These are phyloP conservation scores for Gynandropsis gynandra DNA, from an alignment of 345 rosid species.

Conservation along the genomic window DNA sequence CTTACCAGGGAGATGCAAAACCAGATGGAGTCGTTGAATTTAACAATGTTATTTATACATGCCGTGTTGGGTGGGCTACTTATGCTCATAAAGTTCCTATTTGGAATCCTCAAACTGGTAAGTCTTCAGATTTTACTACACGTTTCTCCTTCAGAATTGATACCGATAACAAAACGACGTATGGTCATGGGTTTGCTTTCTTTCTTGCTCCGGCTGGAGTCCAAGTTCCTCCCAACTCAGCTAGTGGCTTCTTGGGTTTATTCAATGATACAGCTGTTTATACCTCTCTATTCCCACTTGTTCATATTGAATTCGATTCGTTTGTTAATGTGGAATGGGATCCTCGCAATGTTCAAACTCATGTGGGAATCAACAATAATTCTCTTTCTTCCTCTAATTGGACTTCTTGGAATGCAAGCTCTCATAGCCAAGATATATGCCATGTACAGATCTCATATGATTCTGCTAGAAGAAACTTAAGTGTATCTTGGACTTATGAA, in stretches of 20 bases:
- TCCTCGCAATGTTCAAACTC: constrained; percentile 20
- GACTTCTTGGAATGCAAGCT: constrained; percentile 31
- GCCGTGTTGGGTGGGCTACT: constrained; percentile 26
- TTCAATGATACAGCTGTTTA: constrained; percentile 16
- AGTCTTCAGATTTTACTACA: constrained; percentile 23
- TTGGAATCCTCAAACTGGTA: constrained; percentile 5
- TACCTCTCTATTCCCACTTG: constrained; percentile 24
- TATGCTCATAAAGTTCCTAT: constrained; percentile 19
- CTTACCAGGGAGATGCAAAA: constrained; percentile 25
- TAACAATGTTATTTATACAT: constrained; percentile 11
- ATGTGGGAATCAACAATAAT: constrained; percentile 40
- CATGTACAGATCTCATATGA: constrained; percentile 32
- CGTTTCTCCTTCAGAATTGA: constrained; percentile 29
- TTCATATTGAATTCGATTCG: constrained; percentile 36
- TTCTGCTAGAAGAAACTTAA: constrained; percentile 31
- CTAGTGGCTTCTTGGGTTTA: constrained; percentile 38
- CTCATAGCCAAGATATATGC: constrained; percentile 24
- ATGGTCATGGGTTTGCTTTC: constrained; percentile 24
- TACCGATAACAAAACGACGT: neutral
- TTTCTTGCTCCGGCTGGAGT: constrained; percentile 28
- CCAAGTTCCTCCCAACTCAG: constrained; percentile 32
- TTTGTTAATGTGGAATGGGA: constrained; percentile 23
- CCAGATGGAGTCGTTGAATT: constrained; percentile 24
- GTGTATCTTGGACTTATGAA: constrained; percentile 39
- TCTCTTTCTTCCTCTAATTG: constrained; percentile 15